These are phyloP conservation scores for Trichophaea hybrida DNA, from an alignment of 2,329 filamentous ascomycete species.

Conservation along the genomic window DNA sequence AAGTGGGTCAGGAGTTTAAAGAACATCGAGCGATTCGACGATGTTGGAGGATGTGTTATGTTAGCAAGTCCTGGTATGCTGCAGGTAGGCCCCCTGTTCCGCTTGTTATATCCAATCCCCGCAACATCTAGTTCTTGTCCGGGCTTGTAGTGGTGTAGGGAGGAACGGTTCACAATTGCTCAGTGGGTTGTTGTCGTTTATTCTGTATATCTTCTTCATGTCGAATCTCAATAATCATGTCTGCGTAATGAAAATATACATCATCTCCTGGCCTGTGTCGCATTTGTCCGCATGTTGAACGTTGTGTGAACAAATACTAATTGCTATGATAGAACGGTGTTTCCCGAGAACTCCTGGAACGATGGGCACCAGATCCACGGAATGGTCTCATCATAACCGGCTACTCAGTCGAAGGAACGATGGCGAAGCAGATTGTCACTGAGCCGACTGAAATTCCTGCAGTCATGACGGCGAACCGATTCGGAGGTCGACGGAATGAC, in stretches of 20 bases:
- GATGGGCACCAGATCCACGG: constrained; percentile 90
- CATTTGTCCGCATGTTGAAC: neutral
- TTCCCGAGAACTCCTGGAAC: constrained; percentile 77
- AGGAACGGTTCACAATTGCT: neutral
- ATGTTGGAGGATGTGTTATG: constrained; percentile 92
- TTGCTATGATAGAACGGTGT: constrained; percentile 62
- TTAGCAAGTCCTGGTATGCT: constrained; percentile 96
- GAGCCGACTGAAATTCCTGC: constrained; percentile 91
- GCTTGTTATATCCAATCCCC: neutral
- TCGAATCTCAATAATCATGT: constrained; percentile 1
- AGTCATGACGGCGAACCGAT: constrained; percentile 62
- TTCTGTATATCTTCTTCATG: neutral
- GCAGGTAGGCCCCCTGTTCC: constrained; percentile 22
- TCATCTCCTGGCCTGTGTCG: neutral
- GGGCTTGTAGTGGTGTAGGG: neutral
- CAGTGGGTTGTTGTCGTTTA: neutral
- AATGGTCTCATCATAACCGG: constrained; percentile 98
- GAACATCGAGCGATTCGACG: constrained; percentile 87
- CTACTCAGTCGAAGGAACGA: constrained; percentile 95
- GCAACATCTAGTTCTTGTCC: neutral
- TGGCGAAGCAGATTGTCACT: constrained; percentile 90
- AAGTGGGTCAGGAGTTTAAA: constrained; percentile 84
- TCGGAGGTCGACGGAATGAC: constrained; percentile 46
- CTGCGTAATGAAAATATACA: constrained; percentile 3
- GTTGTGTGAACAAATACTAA: constrained; percentile 3